These are phyloP conservation scores for Oryza officinalis DNA, from an alignment of 176 grass and related monocot genomes.

Conservation along the genomic window DNA sequence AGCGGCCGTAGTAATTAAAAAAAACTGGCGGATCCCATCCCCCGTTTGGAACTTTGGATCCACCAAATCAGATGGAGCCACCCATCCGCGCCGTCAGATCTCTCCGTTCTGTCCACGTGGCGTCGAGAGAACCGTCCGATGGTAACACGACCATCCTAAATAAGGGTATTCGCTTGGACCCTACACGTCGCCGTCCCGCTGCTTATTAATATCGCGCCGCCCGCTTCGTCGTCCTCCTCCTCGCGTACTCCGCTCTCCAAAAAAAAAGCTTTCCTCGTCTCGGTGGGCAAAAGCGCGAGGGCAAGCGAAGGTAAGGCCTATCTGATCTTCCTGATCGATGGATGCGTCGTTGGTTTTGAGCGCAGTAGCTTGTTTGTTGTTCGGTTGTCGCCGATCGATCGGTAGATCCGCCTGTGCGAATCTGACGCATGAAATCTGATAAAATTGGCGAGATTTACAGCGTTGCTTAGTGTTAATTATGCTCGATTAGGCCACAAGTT, in stretches of 20 bases:
- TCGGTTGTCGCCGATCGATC: not conserved
- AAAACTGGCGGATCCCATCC: slow-evolving; percentile 1
- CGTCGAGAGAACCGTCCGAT: slow-evolving; percentile 10
- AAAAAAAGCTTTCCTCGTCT: not conserved
- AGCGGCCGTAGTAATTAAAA: not conserved
- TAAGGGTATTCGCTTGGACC: not conserved
- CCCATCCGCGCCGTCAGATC: slow-evolving; percentile 24
- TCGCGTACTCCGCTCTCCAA: not conserved
- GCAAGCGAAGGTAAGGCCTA: slow-evolving; percentile 24
- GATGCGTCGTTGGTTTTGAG: not conserved
- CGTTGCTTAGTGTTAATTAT: not conserved
- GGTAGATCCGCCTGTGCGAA: not conserved
- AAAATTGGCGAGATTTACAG: not conserved
- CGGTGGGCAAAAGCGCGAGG: slow-evolving; percentile 25
- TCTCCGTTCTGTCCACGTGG: fast-evolving
- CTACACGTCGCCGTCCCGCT: not conserved
- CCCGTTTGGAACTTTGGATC: not conserved
- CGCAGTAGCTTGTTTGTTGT: no score
- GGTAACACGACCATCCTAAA: not conserved
- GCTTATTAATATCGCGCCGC: slow-evolving; percentile 33
- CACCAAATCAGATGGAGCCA: slow-evolving; percentile 5
- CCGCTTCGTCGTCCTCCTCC: not conserved
- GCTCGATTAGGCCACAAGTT: not conserved
- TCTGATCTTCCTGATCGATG: slow-evolving; percentile 1
- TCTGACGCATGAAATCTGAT: slow-evolving; percentile 20